Evolutionary conservation across 257 asterid genomes (phyloP), one percentile per base, ranked within the genome.

Genomic region (Capsicum rhomboideum): DNA sequence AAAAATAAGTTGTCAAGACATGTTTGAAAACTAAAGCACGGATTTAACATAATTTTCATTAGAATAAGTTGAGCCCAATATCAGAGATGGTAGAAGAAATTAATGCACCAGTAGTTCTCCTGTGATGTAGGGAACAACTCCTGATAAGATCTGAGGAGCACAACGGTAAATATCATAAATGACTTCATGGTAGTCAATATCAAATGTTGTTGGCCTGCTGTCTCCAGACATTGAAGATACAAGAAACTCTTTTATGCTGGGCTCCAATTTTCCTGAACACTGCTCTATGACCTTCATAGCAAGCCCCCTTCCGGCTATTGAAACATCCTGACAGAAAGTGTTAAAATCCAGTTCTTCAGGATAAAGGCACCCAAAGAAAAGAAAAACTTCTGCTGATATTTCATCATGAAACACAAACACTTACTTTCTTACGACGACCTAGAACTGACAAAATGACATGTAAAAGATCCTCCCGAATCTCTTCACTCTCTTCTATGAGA

Each of bases 401-500:
- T 64, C 63, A 17, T 82, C 83, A 46, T 28, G 4, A 14, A 21
- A 71, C 17, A 68, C 49, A 80, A 74, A 79, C 26, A 50, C 83
- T 86, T 88, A 93, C 99, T 88, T 93, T 88, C 86, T 87, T 90
- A 85, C 93, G 90, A 86, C 92, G 93, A 61, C 98, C 99, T 84
- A 97, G 88, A 87, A 90, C 91, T 74, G 98, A 94, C 88, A 97
- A 85, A 44, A 97, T 82, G 58, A 90, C 87, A 78, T 85, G 91
- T 85, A 97, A 86, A 87, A 97, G 96, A 86, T 94, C 91, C 84
- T 95, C 97, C 21, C 85, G 93, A 50, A 93, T 89, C 86, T 97
- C 99, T 90, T 95, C 99, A 82, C 99, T 93, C 88, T 97, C 99
- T 89, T 97, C 99, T 68, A 95, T 82, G 84, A 97, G 88, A 86